Base-by-base conservation (phyloP, 176 grass and related monocot species). In the Zea mays region DNA sequence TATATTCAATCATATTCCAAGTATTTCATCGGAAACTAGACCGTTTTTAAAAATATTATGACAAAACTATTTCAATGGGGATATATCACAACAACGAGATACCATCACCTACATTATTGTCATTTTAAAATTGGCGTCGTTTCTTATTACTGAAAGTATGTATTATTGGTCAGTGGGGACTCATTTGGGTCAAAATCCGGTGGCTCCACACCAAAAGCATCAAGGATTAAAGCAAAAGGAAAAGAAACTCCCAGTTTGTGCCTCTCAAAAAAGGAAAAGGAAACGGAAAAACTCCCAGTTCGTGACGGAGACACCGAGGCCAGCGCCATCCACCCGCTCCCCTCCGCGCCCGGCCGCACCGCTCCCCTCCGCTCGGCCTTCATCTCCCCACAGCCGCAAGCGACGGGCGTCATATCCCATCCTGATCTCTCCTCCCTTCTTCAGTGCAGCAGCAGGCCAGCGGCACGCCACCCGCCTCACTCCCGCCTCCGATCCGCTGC, bases 271-370 rank as follows among this genome's bases (percentile, higher is more conserved):
- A 20, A 57, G 20, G 54, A 3, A 56, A 19, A 57, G 20, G 6
- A 8, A 7, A 27, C 27, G 14, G 17, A 54, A 57, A 15, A 62
- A 51, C 42, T 36, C 10, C 5, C 7, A 51, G 39, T 39, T 20
- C 34, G 42, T 2, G 81, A 88, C 81, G 75, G 86, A 83, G 75
- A 79, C 81, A 55, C 75, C 69, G 34, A 83, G 43, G 80, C 80
- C 69, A 83, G 73, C 80, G 37, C 81, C 81, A 75, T 69, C 81
- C 64, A 76, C 64, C 81, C 81, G 8, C 62, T 69, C 62, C 38
- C 38, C 38, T 39, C 38, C 55, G 54, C 52, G 17, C 7, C n/a
- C 54, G 54, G 17, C 52, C 52, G 52, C 14, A 14, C 21, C 57
- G 69, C 39, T n/a, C 35, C 19, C 34, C 11, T 21, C 79, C 65